A percentile compares a stretch with the other conserved stretches of the same genome.
Evolutionary conservation across 2,329 filamentous ascomycete genomes (phyloP).

Genomic region (Paracorniculantispora psalliotae): DNA sequence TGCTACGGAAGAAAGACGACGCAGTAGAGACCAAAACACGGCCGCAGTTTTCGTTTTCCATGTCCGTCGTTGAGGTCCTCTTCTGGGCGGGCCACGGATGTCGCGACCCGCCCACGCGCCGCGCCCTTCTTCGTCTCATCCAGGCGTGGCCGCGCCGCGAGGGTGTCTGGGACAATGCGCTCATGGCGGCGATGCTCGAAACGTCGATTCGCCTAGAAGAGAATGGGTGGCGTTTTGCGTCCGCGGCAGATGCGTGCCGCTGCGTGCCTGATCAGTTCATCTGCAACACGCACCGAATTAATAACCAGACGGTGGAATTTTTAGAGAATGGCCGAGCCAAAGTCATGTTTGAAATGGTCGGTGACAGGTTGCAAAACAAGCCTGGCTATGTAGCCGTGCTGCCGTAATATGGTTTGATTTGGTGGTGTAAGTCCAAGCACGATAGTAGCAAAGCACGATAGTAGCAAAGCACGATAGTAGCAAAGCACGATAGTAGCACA

Average conservation of each 20-base stretch:
- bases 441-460: neutral
- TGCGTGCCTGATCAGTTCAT: neutral
- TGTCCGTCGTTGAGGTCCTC: neutral
- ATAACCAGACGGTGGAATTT: neutral
- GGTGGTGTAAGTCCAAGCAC: neutral
- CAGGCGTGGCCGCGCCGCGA: neutral
- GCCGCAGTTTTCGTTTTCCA: conserved; percentile 5
- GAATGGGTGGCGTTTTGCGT: neutral
- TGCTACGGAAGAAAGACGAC: neutral
- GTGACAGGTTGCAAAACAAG: neutral
- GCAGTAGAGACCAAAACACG: neutral
- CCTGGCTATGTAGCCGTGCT: neutral
- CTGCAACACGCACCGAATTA: neutral
- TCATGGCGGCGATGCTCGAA: neutral
- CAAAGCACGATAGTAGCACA: too few relatives aligned
- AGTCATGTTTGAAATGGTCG: neutral
- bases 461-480: neutral
- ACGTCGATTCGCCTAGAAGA: conserved; percentile 2
- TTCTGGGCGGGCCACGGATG: neutral
- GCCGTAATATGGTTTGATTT: neutral
- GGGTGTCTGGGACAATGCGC: conserved; percentile 1
- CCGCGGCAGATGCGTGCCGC: neutral
- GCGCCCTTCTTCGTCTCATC: neutral
- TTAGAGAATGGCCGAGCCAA: neutral
- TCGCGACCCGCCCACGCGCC: neutral